phyloP scores from a whole-genome alignment of 768 basidiomycete genomes.

The Mycena epipterygia region DNA sequence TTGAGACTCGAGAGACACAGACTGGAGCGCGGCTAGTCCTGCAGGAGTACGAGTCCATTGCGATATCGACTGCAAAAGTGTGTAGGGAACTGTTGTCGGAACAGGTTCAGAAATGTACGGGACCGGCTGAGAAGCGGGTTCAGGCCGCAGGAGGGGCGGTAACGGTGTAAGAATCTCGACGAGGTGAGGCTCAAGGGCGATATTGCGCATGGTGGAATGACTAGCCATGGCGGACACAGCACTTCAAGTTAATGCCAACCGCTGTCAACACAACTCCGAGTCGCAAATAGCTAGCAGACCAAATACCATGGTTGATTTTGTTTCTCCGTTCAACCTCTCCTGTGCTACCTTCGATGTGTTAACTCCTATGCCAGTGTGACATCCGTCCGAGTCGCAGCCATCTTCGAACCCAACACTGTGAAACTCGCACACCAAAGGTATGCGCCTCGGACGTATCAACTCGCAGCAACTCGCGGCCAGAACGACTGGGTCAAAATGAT shows the following conservation, averaged over 20 bases:
- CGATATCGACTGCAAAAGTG: constrained; percentile 69
- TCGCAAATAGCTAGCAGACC: constrained; percentile 17
- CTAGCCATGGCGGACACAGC: no score
- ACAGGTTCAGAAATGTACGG: constrained; percentile 52
- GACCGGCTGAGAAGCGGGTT: constrained; percentile 57
- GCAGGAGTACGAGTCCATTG: constrained; percentile 74
- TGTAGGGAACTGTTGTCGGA: constrained; percentile 71
- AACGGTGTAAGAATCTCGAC: constrained; percentile 62
- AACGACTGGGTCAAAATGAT: constrained; percentile 54
- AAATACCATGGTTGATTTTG: constrained; percentile 19
- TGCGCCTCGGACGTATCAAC: not conserved
- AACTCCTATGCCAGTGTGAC: constrained; percentile 37
- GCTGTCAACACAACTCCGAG: no score
- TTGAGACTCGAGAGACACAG: constrained; percentile 62
- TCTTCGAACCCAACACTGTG: constrained; percentile 66
- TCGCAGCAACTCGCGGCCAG: constrained; percentile 8
- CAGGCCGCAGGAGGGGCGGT: constrained; percentile 57
- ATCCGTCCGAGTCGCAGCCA: constrained; percentile 31
- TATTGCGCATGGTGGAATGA: constrained; percentile 63
- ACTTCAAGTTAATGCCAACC: no score
- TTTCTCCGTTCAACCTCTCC: constrained; percentile 12
- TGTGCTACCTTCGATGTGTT: constrained; percentile 35
- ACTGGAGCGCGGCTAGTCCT: constrained; percentile 56
- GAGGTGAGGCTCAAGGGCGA: constrained; percentile 81
- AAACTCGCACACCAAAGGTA: constrained; percentile 65